Base-by-base conservation (phyloP, 2,329 filamentous ascomycete genomes). In the Colletotrichum lupini region DNA sequence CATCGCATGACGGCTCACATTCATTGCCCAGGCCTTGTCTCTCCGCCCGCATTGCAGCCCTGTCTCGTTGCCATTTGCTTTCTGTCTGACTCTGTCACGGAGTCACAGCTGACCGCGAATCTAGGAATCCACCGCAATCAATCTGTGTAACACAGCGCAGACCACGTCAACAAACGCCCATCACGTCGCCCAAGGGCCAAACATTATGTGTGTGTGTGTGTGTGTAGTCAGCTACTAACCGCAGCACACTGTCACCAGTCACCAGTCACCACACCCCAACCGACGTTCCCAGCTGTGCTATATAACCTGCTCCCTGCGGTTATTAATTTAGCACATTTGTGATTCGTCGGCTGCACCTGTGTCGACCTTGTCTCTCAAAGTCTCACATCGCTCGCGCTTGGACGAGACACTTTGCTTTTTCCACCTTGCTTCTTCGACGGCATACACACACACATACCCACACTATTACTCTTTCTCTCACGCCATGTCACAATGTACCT, bases 51-150 rank as follows among this genome's bases (percentile, higher is more conserved):
- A 28, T 42, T 32, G 32, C 49, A 30, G 58, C 66, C 24, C 46
- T 63, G 30, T 68, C 67, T 73, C 59, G 59, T 72, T 32, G 66
- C 65, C 59, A 64, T 73, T 73, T 61, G 56, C 37, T 35, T 37
- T 32, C 56, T 61, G 70, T 70, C 70, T 70, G 60, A 61, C 55
- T 66, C 67, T 73, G 66, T 64, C 66, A 61, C 66, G 60, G 60
- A 24, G 52, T 65, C 52, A 59, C 53, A 26, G 56, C 35, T 64
- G 69, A 55, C 37, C 19, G 59, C 60, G 46, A 37, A 22, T 49
- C 35, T 46, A 66, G 67, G 67, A 73, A 73, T 73, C 61, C 32
- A 65, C 60, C 19, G 60, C 71, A 73, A 66, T 73, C 67, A 73
- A 56, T 56, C 14, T 49, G 70, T 73, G 60, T 70, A 42, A 70